phyloP scores from a whole-genome alignment of 2,329 filamentous ascomycete genomes.

The Aspergillus glaucus region DNA sequence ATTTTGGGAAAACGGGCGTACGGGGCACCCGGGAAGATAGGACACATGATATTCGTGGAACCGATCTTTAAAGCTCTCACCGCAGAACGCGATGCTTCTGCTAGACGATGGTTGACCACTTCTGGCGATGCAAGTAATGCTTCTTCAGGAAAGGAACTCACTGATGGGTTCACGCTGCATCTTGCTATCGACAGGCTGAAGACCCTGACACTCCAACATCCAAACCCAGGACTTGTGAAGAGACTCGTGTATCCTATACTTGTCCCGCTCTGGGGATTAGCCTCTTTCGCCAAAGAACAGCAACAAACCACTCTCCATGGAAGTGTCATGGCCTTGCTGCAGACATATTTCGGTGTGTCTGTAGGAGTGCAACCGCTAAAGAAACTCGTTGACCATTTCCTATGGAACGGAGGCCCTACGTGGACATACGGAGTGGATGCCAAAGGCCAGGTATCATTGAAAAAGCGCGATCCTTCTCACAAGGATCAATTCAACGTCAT shows the following conservation, averaged over 20 bases:
- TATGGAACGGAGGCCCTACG: conserved; percentile 34
- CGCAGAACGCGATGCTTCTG: conserved; percentile 21
- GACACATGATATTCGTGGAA: conserved; percentile 37
- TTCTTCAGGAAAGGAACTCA: conserved; percentile 12
- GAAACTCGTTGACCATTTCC: conserved; percentile 35
- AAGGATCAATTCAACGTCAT: conserved; percentile 22
- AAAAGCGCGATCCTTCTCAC: conserved; percentile 14
- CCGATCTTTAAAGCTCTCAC: conserved; percentile 35
- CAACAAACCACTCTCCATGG: conserved; percentile 20
- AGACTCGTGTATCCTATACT: conserved; percentile 35
- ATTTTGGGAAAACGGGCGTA: conserved; percentile 35
- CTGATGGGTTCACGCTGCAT: conserved; percentile 20
- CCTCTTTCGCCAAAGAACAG: conserved; percentile 31
- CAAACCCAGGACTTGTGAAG: conserved; percentile 39
- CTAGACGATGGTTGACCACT: conserved; percentile 22
- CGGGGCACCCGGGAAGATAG: conserved; percentile 35
- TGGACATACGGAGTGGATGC: conserved; percentile 29
- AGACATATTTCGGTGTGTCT: conserved; percentile 38
- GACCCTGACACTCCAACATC: conserved; percentile 34
- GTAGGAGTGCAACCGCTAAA: conserved; percentile 29
- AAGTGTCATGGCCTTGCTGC: conserved; percentile 26
- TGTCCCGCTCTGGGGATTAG: conserved; percentile 37
- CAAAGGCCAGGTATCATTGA: conserved; percentile 20
- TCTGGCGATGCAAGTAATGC: background rate
- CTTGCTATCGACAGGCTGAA: conserved; percentile 31